Percentiles rank a stretch among this genome's conserved stretches.
phyloP scores from a whole-genome alignment of 805 yeast genomes.

The Jamesozyma piceae region DNA sequence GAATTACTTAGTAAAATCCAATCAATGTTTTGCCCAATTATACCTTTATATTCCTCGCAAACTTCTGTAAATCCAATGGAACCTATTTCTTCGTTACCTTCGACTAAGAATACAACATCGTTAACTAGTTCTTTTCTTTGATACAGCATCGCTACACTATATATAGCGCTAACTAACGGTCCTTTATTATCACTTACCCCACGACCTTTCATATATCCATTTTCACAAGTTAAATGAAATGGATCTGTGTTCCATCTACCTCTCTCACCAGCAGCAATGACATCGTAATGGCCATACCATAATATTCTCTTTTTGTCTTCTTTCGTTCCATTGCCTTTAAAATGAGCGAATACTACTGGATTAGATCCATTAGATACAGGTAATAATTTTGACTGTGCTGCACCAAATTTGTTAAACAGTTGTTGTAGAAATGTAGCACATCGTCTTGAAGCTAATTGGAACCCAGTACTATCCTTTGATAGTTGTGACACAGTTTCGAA shows the following conservation, averaged over 20 bases:
- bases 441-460: slow-evolving; percentile 66
- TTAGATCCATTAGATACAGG: slow-evolving; percentile 65
- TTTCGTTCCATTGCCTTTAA: slow-evolving; percentile 37
- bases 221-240: slow-evolving; percentile 58
- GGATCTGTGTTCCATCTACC: slow-evolving; percentile 74
- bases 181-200: slow-evolving; percentile 96
- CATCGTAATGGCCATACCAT: slow-evolving; percentile 97
- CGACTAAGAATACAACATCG: slow-evolving; percentile 76
- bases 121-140: slow-evolving; percentile 43
- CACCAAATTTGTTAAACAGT: slow-evolving; percentile 60
- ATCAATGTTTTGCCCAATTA: slow-evolving; percentile 61
- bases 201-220: slow-evolving; percentile 83
- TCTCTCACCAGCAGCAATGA: slow-evolving; percentile 62
- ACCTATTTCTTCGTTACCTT: slow-evolving; percentile 95
- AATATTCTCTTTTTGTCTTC: slow-evolving; percentile 40
- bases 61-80: slow-evolving; percentile 74
- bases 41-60: slow-evolving; percentile 39
- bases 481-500: slow-evolving; percentile 68
- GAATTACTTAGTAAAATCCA: slow-evolving; percentile 87
- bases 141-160: slow-evolving; percentile 68
- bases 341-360: slow-evolving; percentile 75
- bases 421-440: slow-evolving; percentile 71
- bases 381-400: slow-evolving; percentile 52
- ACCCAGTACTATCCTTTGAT: slow-evolving; percentile 28
- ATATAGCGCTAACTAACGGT: slow-evolving; percentile 78